Evolutionary conservation across 495 filamentous ascomycete species (phyloP).

Genomic region (Aspergillus indologenus): DNA sequence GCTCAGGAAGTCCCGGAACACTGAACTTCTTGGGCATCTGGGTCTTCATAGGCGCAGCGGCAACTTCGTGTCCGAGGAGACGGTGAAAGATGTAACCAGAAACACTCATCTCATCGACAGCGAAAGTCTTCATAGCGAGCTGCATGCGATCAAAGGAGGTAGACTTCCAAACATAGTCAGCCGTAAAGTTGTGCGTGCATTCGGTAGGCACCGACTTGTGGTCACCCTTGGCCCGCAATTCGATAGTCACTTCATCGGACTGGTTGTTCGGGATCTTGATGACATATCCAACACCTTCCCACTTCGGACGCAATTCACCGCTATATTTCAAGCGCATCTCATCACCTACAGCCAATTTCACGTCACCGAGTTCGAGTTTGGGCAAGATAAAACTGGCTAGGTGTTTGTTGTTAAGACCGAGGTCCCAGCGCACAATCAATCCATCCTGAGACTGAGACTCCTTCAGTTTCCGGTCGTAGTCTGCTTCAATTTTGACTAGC

Average conservation of each 20-base stretch:
- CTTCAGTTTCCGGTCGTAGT: constrained; percentile 98
- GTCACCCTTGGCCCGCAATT: constrained; percentile 82
- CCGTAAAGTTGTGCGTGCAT: constrained; percentile 96
- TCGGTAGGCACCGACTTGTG: constrained; percentile 96
- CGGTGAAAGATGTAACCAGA: constrained; percentile 99
- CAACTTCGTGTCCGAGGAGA: constrained; percentile 92
- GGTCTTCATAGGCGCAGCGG: constrained; percentile 93
- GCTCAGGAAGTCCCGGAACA: constrained; percentile 89
- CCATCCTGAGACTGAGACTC: constrained; percentile 96
- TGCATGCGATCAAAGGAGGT: constrained; percentile 99
- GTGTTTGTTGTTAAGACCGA: constrained; percentile 97
- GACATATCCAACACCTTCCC: constrained; percentile 98
- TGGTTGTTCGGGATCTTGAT: constrained; percentile 99
- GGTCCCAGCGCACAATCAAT: constrained; percentile 90
- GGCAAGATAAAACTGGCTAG: constrained; percentile 93
- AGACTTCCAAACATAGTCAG: constrained; percentile 99
- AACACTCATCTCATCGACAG: constrained; percentile 96
- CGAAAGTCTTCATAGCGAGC: constrained; percentile 98
- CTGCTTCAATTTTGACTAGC: constrained; percentile 98
- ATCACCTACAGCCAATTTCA: constrained; percentile 96
- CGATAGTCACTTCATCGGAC: constrained; percentile 95
- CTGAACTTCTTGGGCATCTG: constrained; percentile 95
- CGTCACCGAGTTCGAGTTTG: constrained; percentile 95
- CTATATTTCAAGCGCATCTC: constrained; percentile 98
- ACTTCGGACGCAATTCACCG: constrained; percentile 87